phyloP scores from a whole-genome alignment of 352 stramenopile genomes.

The Phytophthora uliginosa region DNA sequence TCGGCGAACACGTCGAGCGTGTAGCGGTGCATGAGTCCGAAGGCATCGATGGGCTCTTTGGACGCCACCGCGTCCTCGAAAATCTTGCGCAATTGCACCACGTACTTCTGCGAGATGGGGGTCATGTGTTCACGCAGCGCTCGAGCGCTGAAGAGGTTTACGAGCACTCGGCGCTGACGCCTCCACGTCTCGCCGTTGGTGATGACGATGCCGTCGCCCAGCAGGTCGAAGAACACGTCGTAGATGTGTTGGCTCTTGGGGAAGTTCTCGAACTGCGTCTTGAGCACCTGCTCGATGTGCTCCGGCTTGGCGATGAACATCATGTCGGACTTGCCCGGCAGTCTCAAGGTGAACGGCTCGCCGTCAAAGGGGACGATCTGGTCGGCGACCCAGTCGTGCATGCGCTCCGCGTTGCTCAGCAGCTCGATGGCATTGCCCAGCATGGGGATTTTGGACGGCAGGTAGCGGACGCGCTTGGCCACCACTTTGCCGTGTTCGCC shows the following conservation, averaged over 20 bases:
- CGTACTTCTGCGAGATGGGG: conserved; percentile 42
- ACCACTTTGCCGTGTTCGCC: conserved; percentile 13
- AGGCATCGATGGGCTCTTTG: conserved; percentile 36
- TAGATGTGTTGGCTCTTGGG: conserved; percentile 59
- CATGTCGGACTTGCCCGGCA: conserved; percentile 44
- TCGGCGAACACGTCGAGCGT: conserved; percentile 55
- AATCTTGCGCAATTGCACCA: conserved; percentile 35
- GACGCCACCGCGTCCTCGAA: conserved; percentile 33
- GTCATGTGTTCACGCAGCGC: conserved; percentile 47
- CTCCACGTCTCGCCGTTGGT: conserved; percentile 64
- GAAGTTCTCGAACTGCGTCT: conserved; percentile 69
- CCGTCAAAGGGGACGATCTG: conserved; percentile 43
- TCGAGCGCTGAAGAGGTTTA: conserved; percentile 48
- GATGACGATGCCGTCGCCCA: conserved; percentile 69
- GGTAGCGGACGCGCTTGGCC: conserved; percentile 36
- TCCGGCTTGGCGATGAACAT: conserved; percentile 47
- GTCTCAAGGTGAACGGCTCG: conserved; percentile 46
- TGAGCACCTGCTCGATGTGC: conserved; percentile 47
- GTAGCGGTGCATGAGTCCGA: conserved; percentile 44
- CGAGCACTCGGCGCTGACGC: conserved; percentile 48
- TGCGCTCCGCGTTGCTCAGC: conserved; percentile 41
- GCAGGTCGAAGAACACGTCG: conserved; percentile 54
- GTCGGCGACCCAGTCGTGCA: conserved; percentile 68
- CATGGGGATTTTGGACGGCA: conserved; percentile 42
- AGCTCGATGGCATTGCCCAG: conserved; percentile 52